Evolutionary conservation across 805 yeast genomes (phyloP).

Genomic region (Sugiyamaella americana): DNA sequence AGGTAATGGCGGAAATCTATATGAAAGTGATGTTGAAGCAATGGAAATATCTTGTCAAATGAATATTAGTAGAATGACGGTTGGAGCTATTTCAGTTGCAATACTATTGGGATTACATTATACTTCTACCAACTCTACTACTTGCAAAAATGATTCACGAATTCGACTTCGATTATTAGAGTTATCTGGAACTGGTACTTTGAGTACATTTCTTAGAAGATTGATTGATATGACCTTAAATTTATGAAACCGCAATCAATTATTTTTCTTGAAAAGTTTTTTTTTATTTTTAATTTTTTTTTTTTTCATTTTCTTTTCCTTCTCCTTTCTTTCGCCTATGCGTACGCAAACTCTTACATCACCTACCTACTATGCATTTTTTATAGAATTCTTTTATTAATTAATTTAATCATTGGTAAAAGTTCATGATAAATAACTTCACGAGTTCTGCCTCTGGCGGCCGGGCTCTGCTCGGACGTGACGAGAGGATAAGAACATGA

Average conservation of each 20-base stretch:
- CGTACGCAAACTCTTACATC: not conserved
- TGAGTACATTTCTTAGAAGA: constrained; percentile 8
- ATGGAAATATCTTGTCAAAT: not conserved
- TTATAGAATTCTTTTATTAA: too few relatives aligned
- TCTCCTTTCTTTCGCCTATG: not conserved
- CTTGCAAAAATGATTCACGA: constrained; percentile 7
- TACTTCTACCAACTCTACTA: not conserved
- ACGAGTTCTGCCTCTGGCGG: not conserved
- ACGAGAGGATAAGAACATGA: too few relatives aligned
- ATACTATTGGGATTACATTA: not conserved
- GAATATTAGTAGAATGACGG: not conserved
- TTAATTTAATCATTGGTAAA: too few relatives aligned
- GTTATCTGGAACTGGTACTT: constrained; percentile 5
- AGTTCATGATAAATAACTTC: too few relatives aligned
- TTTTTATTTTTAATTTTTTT: too few relatives aligned
- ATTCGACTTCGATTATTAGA: constrained; percentile 13
- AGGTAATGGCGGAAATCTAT: not conserved
- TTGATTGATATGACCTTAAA: constrained; percentile 10
- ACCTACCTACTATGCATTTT: not conserved
- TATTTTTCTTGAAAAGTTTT: too few relatives aligned
- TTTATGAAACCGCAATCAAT: not conserved
- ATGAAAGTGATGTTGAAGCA: constrained; percentile 5
- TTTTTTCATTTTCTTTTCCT: not conserved
- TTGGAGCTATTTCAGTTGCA: not conserved
- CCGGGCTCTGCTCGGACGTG: not conserved